Evolutionary conservation across 2,329 filamentous ascomycete genomes (phyloP).

Genomic region (Paraphaeosphaeria sporulosa): DNA sequence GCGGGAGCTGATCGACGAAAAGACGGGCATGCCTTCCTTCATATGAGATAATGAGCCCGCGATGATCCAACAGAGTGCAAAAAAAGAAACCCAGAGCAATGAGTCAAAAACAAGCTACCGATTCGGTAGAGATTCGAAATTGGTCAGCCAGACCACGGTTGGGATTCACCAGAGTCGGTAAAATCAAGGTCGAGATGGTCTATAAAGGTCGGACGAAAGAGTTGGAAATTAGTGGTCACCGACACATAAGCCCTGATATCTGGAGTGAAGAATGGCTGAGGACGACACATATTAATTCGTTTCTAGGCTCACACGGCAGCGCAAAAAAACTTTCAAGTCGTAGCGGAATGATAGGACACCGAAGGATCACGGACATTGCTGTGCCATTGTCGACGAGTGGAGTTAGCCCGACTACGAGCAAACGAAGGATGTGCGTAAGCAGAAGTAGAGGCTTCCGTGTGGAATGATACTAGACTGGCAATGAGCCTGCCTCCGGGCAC

Average conservation of each 20-base stretch:
- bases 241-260: not conserved
- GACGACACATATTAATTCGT: not conserved
- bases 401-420: not conserved
- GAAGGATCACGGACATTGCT: not conserved
- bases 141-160: too few relatives aligned
- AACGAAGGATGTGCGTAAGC: not conserved
- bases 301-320: not conserved
- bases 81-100: not conserved
- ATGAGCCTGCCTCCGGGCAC: too few relatives aligned
- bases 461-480: not conserved
- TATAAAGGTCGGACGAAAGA: not conserved
- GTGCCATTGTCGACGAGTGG: not conserved
- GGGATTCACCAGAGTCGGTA: not conserved
- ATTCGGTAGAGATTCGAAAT: too few relatives aligned
- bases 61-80: not conserved
- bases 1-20: conserved; percentile 48
- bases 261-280: not conserved
- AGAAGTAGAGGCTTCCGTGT: not conserved
- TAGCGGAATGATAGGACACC: not conserved
- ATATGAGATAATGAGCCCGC: conserved; percentile 27
- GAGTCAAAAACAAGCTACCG: too few relatives aligned
- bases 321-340: not conserved
- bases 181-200: not conserved
- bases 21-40: conserved; percentile 29
- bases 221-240: not conserved